Evolutionary conservation across 371 early-diverging fungal genomes (phyloP).

Genomic region (Syncephalastrum sp.): DNA sequence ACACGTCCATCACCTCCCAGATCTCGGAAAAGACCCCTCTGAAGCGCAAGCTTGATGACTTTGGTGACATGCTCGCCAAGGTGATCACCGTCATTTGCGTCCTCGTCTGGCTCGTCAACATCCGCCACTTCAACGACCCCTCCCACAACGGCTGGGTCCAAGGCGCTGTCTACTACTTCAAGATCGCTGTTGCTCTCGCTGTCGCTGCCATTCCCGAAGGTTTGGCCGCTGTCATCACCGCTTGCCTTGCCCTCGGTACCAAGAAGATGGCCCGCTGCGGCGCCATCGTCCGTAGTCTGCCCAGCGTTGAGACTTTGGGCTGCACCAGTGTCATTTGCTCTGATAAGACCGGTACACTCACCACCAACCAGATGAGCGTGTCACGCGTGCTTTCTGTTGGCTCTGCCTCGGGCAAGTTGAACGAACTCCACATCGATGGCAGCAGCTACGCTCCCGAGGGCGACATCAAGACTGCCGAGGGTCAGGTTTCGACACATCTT

Average conservation of each 20-base stretch:
- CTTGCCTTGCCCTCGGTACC: conserved; percentile 95
- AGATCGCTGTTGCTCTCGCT: conserved; percentile 98
- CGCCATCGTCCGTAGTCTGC: conserved; percentile 94
- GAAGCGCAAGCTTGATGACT: conserved; percentile 93
- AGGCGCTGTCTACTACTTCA: conserved; percentile 93
- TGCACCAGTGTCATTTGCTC: conserved; percentile 97
- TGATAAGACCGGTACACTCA: conserved; percentile 99
- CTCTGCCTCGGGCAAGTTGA: conserved; percentile 38
- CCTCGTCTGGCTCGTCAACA: conserved; percentile 96
- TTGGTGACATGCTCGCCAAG: conserved; percentile 95
- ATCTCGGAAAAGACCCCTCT: conserved; percentile 92
- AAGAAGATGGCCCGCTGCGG: conserved; percentile 95
- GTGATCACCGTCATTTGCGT: conserved; percentile 94
- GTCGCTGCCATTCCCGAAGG: conserved; percentile 99
- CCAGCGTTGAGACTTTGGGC: conserved; percentile 95
- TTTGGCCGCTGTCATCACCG: conserved; percentile 95
- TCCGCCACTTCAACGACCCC: conserved; percentile 92
- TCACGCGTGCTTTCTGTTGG: conserved; percentile 59
- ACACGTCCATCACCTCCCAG: conserved; percentile 79
- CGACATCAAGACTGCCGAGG: conserved; percentile 49
- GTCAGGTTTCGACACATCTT: conserved; percentile 44
- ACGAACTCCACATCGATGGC: conserved; percentile 78
- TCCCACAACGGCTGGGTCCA: conserved; percentile 88
- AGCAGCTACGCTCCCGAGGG: conserved; percentile 87
- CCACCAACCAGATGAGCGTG: conserved; percentile 97